These are phyloP conservation scores for Apiotrichum sp. DNA, from an alignment of 1,284 basidiomycete species.

Conservation along the genomic window DNA sequence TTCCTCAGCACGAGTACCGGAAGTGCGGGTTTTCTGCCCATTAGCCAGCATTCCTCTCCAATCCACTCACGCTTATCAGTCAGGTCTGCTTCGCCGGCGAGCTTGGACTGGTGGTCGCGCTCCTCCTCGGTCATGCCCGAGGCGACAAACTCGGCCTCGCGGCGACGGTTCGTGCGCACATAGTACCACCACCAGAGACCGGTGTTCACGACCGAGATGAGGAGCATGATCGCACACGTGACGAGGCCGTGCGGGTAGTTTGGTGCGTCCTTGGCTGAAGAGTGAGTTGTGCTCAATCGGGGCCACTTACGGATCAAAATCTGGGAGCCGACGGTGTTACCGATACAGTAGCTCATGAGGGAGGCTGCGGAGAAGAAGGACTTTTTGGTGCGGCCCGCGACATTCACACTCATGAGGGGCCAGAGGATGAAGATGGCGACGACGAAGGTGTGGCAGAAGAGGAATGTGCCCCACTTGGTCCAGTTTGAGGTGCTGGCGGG, in stretches of 20 bases:
- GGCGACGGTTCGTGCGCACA: conserved; percentile 16
- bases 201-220: conserved; percentile 15
- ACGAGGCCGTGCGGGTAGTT: conserved; percentile 19
- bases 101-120: conserved; percentile 17
- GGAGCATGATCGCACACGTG: conserved; percentile 21
- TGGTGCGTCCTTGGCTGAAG: conserved; percentile 19
- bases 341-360: conserved; percentile 27
- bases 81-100: conserved; percentile 26
- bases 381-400: conserved; percentile 34
- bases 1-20: conserved; percentile 19
- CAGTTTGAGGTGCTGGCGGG: conserved; percentile 14
- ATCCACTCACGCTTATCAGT: conserved; percentile 16
- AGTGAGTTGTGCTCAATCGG: neutral
- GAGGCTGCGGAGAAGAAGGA: conserved; percentile 15
- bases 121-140: conserved; percentile 22
- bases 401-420: conserved; percentile 30
- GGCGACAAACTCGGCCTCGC: conserved; percentile 18
- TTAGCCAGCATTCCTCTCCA: neutral
- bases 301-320: conserved; percentile 16
- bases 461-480: conserved; percentile 24
- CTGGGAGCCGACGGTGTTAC: conserved; percentile 27
- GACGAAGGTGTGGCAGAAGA: conserved; percentile 17
- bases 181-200: conserved; percentile 25
- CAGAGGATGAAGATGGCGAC: conserved; percentile 27
- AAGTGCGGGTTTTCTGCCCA: conserved; percentile 19